Evolutionary conservation across 495 filamentous ascomycete species (phyloP), one percentile per base, ranked within the genome.

Genomic region (Pseudomonodictys pantanalensis): DNA sequence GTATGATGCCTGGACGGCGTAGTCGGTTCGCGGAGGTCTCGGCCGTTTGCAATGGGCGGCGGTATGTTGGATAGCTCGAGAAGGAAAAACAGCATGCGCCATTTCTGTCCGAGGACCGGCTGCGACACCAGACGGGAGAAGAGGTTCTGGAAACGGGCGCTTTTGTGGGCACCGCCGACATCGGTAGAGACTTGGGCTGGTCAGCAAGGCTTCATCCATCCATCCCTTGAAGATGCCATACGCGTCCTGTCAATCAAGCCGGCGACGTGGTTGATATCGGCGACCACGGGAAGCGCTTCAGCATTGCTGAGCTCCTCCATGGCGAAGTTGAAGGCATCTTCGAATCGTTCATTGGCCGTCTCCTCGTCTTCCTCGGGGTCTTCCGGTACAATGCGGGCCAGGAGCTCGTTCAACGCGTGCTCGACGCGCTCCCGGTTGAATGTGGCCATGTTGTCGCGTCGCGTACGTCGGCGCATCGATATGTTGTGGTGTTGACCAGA

Each of bases 91-190:
- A 99, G 78, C 62, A 97, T 95, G 2, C 88, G 91, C 91, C 92
- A 97, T 82, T 97, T 99, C 71, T 96, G 87, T 65, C 85, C 86
- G 28, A 99, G 78, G 1, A 97, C 92, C 3, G 92, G 92, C 64
- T 95, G 86, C 24, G 91, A 87, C 18, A 96, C 77, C 23, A 99
- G 81, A 35, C 88, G 81, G 33, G 89, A 88, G 75, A 92, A 95
- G 45, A 97, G 79, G 69, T 93, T 90, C 15, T 88, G 86, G 73
- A 97, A 96, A 23, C 84, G 80, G 24, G 92, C 75, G n/a, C 90
- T 90, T 69, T 92, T 89, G 60, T 88, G 91, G 0, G 92, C 88
- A 46, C 85, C 86, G 29, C 79, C 77, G 64, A 90, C 87, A 20
- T 86, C 83, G 53, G 82, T 78, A 58, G 95, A 80, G 48, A 97